phyloP scores from a whole-genome alignment of 192 early-diverging fungal species.

The Podila epigama region DNA sequence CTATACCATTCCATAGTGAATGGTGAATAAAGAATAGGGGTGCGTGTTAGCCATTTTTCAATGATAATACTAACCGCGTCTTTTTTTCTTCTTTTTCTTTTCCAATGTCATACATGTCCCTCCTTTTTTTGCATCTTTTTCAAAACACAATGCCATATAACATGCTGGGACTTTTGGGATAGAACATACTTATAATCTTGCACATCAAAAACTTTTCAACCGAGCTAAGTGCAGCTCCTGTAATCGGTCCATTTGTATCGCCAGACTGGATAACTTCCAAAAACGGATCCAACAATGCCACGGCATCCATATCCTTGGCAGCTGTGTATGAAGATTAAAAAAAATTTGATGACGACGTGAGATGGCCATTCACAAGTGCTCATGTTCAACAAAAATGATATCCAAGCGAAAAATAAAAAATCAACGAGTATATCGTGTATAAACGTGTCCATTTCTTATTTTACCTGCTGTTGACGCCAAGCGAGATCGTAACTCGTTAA shows the following conservation, averaged over 20 bases:
- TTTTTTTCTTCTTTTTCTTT: constrained; percentile 12
- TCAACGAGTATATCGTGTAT: neutral
- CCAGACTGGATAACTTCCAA: constrained; percentile 91
- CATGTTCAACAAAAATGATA: neutral
- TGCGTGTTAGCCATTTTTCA: too few species aligned
- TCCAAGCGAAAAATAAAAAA: neutral
- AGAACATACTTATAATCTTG: constrained; percentile 72
- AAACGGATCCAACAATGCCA: constrained; percentile 86
- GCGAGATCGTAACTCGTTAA: constrained; percentile 66
- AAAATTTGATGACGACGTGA: neutral
- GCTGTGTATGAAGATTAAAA: constrained; percentile 62
- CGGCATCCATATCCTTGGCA: constrained; percentile 67
- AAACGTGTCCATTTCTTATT: neutral
- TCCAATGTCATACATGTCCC: too few species aligned
- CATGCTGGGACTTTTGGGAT: too few species aligned
- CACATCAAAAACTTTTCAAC: constrained; percentile 92
- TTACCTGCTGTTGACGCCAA: constrained; percentile 62
- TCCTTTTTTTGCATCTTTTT: too few species aligned
- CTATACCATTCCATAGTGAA: too few species aligned
- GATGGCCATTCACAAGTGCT: neutral
- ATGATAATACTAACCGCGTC: neutral
- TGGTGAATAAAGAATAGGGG: too few species aligned
- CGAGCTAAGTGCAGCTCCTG: constrained; percentile 86
- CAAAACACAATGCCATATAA: too few species aligned
- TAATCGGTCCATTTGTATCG: constrained; percentile 95